Conservation (phyloP, 179 eudicot species). For the Patellifolia procumbens region DNA sequence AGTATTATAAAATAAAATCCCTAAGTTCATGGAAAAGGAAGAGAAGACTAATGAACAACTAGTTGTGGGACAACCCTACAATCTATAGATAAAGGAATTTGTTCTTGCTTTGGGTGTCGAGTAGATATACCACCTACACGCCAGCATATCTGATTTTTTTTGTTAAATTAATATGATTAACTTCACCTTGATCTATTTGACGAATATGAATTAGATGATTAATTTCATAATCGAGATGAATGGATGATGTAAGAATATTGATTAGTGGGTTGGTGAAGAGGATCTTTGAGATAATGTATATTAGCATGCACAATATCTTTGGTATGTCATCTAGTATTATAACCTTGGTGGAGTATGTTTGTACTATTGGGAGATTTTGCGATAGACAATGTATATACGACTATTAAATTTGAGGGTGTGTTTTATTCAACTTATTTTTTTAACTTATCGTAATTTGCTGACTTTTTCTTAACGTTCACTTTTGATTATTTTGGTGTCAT, state of each 20-base stretch:
- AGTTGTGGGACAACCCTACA: conserved; percentile 1
- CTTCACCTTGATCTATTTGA: neutral
- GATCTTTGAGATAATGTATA: neutral
- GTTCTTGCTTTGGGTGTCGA: neutral
- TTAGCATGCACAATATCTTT: too few species aligned
- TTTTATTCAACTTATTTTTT: too few species aligned
- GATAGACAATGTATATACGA: too few species aligned
- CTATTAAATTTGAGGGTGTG: too few species aligned
- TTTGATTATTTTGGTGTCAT: too few species aligned
- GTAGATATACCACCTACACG: conserved; percentile 14
- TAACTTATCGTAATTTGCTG: too few species aligned
- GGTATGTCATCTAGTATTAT: too few species aligned
- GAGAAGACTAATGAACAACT: neutral
- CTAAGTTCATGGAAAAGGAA: conserved; percentile 17
- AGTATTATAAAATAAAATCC: neutral
- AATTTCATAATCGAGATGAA: too few species aligned
- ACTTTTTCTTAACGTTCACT: too few species aligned
- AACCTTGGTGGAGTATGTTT: too few species aligned
- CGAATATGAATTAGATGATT: neutral
- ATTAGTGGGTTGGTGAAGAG: neutral
- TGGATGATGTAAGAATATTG: neutral
- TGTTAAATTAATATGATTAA: neutral
- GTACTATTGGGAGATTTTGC: too few species aligned
- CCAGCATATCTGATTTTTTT: neutral
- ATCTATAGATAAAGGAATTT: neutral